Conservation (phyloP, 2,329 filamentous ascomycete species). For the Shiraia bambusicola region DNA sequence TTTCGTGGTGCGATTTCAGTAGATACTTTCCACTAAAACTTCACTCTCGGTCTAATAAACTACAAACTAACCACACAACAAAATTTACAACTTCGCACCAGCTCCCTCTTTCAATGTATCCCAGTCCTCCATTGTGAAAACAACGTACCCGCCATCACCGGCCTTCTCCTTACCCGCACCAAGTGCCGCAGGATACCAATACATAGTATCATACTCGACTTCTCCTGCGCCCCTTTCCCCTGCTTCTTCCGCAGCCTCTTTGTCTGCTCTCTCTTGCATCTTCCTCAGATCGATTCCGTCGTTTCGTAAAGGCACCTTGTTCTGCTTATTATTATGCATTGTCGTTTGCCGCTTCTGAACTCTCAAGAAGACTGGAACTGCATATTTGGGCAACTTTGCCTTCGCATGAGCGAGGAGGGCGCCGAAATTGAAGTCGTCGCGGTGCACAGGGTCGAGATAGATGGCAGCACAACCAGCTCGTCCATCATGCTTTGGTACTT, state of each 20-base stretch:
- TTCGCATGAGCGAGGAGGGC: constrained; percentile 61
- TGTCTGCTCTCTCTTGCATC: constrained; percentile 44
- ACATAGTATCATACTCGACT: constrained; percentile 48
- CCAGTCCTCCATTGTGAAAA: constrained; percentile 63
- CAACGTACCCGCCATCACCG: constrained; percentile 54
- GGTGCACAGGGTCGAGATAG: constrained; percentile 55
- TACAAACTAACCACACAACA: background rate
- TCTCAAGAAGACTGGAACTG: constrained; percentile 72
- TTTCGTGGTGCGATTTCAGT: background rate
- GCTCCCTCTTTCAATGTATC: constrained; percentile 48
- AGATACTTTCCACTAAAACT: background rate
- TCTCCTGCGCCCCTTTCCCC: constrained; percentile 11
- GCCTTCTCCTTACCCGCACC: constrained; percentile 32
- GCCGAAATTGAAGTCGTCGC: constrained; percentile 53
- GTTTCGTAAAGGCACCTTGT: constrained; percentile 68
- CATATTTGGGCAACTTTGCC: constrained; percentile 67
- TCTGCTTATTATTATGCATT: constrained; percentile 78
- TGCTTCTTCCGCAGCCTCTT: constrained; percentile 43
- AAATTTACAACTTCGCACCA: constrained; percentile 20
- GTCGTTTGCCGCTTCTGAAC: constrained; percentile 60
- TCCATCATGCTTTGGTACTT: constrained; percentile 50
- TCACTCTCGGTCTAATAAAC: background rate
- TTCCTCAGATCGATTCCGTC: constrained; percentile 64
- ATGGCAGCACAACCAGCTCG: constrained; percentile 60
- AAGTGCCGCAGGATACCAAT: constrained; percentile 50